Evolutionary conservation across 1,284 basidiomycete genomes (phyloP).

Genomic region (Heimioporus retisporus): DNA sequence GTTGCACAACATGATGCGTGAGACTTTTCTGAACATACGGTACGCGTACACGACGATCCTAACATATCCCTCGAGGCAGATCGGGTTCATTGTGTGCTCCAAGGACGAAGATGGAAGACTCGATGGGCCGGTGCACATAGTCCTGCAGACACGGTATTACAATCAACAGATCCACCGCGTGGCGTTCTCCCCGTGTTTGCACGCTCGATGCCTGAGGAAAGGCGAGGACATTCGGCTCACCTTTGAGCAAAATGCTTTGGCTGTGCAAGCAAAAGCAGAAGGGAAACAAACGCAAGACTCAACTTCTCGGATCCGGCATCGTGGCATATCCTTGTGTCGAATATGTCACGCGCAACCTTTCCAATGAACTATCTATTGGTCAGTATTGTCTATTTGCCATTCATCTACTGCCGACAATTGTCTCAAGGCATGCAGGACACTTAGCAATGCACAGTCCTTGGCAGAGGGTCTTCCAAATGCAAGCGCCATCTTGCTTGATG

Average conservation of each 20-base stretch:
- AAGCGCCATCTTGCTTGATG: constrained; percentile 87
- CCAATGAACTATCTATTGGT: constrained; percentile 91
- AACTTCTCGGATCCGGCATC: constrained; percentile 95
- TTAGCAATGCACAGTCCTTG: constrained; percentile 79
- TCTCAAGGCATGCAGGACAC: constrained; percentile 83
- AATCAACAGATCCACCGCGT: constrained; percentile 86
- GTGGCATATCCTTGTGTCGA: constrained; percentile 96
- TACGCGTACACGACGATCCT: constrained; percentile 99
- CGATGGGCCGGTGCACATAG: constrained; percentile 74
- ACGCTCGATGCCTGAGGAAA: constrained; percentile 81
- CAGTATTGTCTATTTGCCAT: constrained; percentile 17
- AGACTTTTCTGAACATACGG: constrained; percentile 88
- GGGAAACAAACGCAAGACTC: constrained; percentile 67
- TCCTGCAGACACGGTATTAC: constrained; percentile 88
- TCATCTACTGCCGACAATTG: constrained; percentile 14
- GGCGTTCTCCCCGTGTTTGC: constrained; percentile 95
- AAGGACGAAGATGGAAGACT: constrained; percentile 82
- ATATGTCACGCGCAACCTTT: constrained; percentile 88
- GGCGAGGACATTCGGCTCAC: constrained; percentile 75
- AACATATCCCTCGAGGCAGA: constrained; percentile 97
- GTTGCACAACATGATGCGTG: constrained; percentile 79
- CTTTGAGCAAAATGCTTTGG: constrained; percentile 65
- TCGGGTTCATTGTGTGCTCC: constrained; percentile 95
- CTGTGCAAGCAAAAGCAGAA: constrained; percentile 31
- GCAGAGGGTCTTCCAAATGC: constrained; percentile 76